Conservation (phyloP, 1,284 basidiomycete genomes). For the Ceratobasidium sp. region DNA sequence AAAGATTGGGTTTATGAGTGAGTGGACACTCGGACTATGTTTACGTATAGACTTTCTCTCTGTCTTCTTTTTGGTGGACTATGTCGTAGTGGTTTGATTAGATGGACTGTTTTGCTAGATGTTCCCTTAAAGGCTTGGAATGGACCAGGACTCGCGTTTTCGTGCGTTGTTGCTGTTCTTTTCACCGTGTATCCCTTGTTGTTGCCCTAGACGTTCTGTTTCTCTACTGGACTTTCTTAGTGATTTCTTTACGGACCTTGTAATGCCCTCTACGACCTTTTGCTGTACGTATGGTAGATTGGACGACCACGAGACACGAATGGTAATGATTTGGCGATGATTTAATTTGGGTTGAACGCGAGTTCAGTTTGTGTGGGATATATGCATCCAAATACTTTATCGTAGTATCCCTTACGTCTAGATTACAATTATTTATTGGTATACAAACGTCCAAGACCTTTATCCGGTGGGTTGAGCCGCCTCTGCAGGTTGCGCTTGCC, state of each 20-base stretch:
- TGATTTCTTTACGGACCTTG: background rate
- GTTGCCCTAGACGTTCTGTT: background rate
- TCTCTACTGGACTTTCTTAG: too few relatives aligned
- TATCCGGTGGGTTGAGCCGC: background rate
- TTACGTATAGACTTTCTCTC: background rate
- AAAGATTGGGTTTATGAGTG: too few relatives aligned
- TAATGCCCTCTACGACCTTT: background rate
- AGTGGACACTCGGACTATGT: too few relatives aligned
- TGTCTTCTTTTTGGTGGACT: background rate
- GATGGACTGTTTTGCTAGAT: background rate
- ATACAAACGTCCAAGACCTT: background rate
- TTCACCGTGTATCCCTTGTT: background rate
- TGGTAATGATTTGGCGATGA: too few relatives aligned
- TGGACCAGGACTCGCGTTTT: background rate
- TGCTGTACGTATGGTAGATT: slow-evolving; percentile 2
- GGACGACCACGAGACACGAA: background rate
- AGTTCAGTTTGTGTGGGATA: background rate
- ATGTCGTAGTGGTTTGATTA: background rate
- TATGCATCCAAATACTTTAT: background rate
- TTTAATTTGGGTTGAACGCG: background rate
- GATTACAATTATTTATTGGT: too few relatives aligned
- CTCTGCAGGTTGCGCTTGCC: background rate
- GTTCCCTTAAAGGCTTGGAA: background rate
- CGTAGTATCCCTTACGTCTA: background rate
- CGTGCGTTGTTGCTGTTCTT: background rate